phyloP scores from a whole-genome alignment of 305 asterid genomes.

The Nicotiana rustica region DNA sequence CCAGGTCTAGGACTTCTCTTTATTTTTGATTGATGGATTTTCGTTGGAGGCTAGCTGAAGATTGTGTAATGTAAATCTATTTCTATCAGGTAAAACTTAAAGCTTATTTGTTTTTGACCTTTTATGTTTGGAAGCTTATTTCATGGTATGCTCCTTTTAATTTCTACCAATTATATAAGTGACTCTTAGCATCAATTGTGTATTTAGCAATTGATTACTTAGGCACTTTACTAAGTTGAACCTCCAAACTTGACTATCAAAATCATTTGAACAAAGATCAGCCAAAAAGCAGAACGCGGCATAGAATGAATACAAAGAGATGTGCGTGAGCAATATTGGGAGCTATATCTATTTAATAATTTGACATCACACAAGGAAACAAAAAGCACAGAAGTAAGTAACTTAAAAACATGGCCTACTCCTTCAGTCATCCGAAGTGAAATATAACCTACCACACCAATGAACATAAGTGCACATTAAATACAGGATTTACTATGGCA shows the following conservation, averaged over 20 bases:
- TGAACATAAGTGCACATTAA: conserved; percentile 28
- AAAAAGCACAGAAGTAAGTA: not conserved
- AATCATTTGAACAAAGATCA: not conserved
- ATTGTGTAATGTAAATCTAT: not conserved
- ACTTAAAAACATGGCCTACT: not conserved
- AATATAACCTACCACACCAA: conserved; percentile 28
- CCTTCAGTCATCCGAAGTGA: not conserved
- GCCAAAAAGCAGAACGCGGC: not conserved
- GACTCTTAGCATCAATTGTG: no score
- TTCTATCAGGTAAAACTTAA: not conserved
- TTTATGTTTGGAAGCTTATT: not conserved
- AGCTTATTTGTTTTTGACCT: not conserved
- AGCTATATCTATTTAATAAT: not conserved
- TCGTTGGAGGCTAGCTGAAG: not conserved
- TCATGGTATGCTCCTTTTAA: conserved; percentile 2
- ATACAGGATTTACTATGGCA: not conserved
- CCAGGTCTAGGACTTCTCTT: not conserved
- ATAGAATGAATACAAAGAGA: not conserved
- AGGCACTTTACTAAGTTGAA: not conserved
- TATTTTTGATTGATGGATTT: not conserved
- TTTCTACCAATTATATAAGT: no score
- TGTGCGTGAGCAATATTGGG: not conserved
- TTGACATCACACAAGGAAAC: not conserved
- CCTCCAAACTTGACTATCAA: not conserved
- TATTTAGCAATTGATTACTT: not conserved